phyloP scores from a whole-genome alignment of 805 yeast genomes.

The Kluyveromyces siamensis region DNA sequence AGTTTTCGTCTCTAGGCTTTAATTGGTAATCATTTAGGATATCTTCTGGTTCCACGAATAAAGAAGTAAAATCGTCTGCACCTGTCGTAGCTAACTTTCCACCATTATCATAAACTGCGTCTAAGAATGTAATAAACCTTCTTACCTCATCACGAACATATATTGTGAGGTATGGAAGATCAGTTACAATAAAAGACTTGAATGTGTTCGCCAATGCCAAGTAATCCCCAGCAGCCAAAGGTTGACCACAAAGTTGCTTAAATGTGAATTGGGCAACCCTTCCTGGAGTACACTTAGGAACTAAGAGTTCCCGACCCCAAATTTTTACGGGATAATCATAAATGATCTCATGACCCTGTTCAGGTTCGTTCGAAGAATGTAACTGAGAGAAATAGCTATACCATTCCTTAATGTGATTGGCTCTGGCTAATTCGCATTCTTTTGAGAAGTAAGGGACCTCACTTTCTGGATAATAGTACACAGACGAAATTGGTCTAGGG shows the following conservation, averaged over 20 bases:
- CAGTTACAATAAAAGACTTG: conserved; percentile 78
- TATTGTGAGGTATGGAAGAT: conserved; percentile 77
- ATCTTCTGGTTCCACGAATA: conserved; percentile 77
- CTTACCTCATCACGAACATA: conserved; percentile 77
- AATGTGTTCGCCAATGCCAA: conserved; percentile 70
- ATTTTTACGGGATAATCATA: conserved; percentile 39
- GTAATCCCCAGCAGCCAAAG: conserved; percentile 92
- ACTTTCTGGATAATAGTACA: conserved; percentile 64
- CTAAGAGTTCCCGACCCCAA: conserved; percentile 80
- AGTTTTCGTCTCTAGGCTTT: conserved; percentile 10
- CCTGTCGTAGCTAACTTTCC: conserved; percentile 84
- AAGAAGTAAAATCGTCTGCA: conserved; percentile 72
- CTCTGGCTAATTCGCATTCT: conserved; percentile 41
- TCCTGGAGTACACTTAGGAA: conserved; percentile 71
- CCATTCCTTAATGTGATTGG: conserved; percentile 67
- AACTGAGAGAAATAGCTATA: conserved; percentile 65
- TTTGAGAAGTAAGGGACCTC: conserved; percentile 47
- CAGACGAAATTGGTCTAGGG: conserved; percentile 73
- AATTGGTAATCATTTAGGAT: conserved; percentile 32
- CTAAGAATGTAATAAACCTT: conserved; percentile 87
- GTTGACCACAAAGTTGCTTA: conserved; percentile 75
- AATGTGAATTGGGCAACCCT: conserved; percentile 86
- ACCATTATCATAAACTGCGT: conserved; percentile 90
- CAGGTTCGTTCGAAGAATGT: conserved; percentile 28
- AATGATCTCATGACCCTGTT: conserved; percentile 12